Evolutionary conservation across 371 early-diverging fungal species (phyloP), one percentile per base, ranked within the genome.

Genomic region (Gilbertella persicaria): DNA sequence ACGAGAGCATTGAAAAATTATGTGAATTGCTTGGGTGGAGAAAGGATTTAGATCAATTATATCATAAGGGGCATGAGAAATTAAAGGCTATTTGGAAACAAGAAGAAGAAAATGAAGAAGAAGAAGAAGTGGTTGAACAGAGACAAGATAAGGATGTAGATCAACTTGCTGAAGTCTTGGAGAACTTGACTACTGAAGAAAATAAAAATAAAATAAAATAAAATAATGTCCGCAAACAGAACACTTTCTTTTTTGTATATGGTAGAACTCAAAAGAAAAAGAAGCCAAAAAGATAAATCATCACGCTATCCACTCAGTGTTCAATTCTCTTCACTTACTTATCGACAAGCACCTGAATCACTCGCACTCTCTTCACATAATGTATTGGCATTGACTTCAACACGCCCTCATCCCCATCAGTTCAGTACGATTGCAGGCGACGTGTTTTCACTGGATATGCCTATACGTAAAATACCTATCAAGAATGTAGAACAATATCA

Each of bases 1-100:
- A 97, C 59, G 86, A 83, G n/a, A 95, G 93, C 5, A 66, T 82
- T 13, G 71, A 78, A 26, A 71, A 75, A 37, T 23, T 84, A 24
- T 78, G 78, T 8, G 52, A 71, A 21, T 53, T 80, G 19, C 62
- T 78, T 36, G 65, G 80, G 19, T 67, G 82, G 79, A 64, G 58
- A 60, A 73, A 73, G 28, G 79, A 73, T 17, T 58, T 79, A 8
- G 67, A 78, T 0, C 52, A 38, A 16, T 36, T 71, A 16, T 64
- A 69, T 28, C 39, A 30, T 4, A 64, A 73, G 26, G 71, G 66
- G 2, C 61, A 69, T 30, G 63, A 67, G 35, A 77, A 78, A 36
- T 51, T 79, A 7, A 74, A 80, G 55, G 67, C 79, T 42, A 28
- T 69, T 14, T 72, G 80, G 69, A 66, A 80, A 44, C 59, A 69